Base-by-base conservation (phyloP, 1,284 basidiomycete genomes). In the Cerrena zonata region DNA sequence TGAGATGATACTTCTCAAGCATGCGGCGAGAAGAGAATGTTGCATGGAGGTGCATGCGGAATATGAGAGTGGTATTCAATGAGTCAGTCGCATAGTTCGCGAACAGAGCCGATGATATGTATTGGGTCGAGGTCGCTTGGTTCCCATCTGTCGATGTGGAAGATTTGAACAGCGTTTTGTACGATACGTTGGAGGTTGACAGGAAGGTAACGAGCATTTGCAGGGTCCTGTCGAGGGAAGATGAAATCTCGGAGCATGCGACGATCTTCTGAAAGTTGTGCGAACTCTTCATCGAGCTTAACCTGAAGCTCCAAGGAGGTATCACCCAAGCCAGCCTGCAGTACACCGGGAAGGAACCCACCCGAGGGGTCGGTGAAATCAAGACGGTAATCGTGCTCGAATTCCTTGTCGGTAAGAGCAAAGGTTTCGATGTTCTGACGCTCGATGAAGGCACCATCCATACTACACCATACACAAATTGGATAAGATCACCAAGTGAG, bases 401-500 rank as follows among this genome's bases (percentile, higher is more conserved):
- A 99, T 52, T 90, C 84, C 53, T 77, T 78, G 68, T 97, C 73
- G 60, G 82, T 91, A 53, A 97, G 75, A 40, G 82, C 84, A 58
- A 94, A 93, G 0, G 91, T 92, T 59, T 96, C 90, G 51, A 98
- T 85, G 47, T 80, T 86, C 71, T 99, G 96, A 57, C 87, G 86
- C 75, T 99, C 96, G 66, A 99, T 97, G 69, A 89, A 94, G 0
- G 94, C 92, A 56, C 93, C 95, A 63, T 99, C 96, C 86, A 99
- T 96, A 30, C 96, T 94, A 62, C 96, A 42, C 96, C 94, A 59
- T 99, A 99, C 19, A 94, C 80, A 69, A 99, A 99, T 67, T 99
- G 94, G 30, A 99, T 82, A 42, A 99, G 82, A 68, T 97, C 94
- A 11, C 93, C 93, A 3, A 94, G 77, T 7, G 95, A 98, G 67